Percentiles rank a stretch among this genome's conserved stretches.
Evolutionary conservation across 371 early-diverging fungal species (phyloP).

Genomic region (Blakeslea trispora): DNA sequence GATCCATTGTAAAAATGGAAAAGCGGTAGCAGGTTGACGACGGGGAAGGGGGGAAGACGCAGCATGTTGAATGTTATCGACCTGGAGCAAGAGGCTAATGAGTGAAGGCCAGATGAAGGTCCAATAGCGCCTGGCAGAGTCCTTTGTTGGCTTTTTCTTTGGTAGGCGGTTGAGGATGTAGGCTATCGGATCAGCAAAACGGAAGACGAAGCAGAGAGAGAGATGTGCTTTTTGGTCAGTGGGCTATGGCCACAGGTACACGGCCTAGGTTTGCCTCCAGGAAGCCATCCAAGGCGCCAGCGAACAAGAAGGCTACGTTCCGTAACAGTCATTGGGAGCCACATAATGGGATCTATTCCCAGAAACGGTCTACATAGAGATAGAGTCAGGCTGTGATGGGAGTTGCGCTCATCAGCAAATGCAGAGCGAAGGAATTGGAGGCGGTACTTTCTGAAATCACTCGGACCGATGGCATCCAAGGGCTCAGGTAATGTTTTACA

Average conservation of each 20-base stretch:
- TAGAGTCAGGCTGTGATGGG: neutral
- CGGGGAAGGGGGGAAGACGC: no score
- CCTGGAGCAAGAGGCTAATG: no score
- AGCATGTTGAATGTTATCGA: no score
- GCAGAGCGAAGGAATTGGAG: neutral
- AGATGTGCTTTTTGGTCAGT: no score
- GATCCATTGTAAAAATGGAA: no score
- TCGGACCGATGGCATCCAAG: neutral
- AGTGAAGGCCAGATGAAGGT: no score
- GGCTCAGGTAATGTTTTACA: neutral
- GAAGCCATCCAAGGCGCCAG: constrained; percentile 12
- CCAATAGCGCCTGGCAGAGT: no score
- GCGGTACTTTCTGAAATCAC: neutral
- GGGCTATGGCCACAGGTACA: neutral
- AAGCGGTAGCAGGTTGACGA: no score
- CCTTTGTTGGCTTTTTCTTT: no score
- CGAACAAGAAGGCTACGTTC: constrained; percentile 9
- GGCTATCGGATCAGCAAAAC: neutral
- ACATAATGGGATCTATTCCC: constrained; percentile 3
- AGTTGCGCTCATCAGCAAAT: neutral
- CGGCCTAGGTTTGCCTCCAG: constrained; percentile 5
- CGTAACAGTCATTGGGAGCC: neutral
- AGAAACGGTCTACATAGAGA: constrained; percentile 1
- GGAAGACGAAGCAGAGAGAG: no score
- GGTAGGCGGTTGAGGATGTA: neutral